These are phyloP conservation scores for Cytospora mali DNA, from an alignment of 2,329 filamentous ascomycete genomes.

Conservation along the genomic window DNA sequence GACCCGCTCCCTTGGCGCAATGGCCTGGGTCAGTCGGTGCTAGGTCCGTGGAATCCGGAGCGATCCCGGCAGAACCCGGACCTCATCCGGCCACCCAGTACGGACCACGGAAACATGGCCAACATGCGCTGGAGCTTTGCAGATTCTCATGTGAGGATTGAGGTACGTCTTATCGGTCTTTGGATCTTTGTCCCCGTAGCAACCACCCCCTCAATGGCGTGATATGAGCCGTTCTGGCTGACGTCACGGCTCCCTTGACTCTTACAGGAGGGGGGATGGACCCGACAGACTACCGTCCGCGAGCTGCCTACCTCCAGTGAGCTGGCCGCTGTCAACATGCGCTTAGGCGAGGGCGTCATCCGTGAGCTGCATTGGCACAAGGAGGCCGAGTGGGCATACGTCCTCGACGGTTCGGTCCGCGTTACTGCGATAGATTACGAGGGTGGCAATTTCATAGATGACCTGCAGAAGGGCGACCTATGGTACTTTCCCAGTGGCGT, in stretches of 20 bases:
- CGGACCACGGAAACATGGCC: conserved; percentile 69
- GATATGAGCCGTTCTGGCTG: not conserved
- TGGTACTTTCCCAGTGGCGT: conserved; percentile 83
- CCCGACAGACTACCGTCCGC: conserved; percentile 69
- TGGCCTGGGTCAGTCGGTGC: conserved; percentile 64
- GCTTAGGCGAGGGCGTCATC: conserved; percentile 71
- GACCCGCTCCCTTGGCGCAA: conserved; percentile 68
- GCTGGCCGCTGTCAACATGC: conserved; percentile 78
- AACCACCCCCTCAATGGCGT: not conserved
- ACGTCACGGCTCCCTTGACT: not conserved
- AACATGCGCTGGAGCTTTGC: conserved; percentile 76
- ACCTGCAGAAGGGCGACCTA: conserved; percentile 73
- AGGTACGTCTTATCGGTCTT: conserved; percentile 47
- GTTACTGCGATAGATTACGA: conserved; percentile 75
- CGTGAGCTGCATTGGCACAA: conserved; percentile 83
- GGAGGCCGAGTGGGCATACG: conserved; percentile 77
- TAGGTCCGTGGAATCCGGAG: conserved; percentile 70
- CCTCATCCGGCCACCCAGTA: conserved; percentile 70
- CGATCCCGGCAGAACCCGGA: conserved; percentile 73
- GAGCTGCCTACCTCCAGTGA: conserved; percentile 69
- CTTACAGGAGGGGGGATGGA: conserved; percentile 72
- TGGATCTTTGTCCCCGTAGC: not conserved
- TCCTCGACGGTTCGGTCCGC: conserved; percentile 70
- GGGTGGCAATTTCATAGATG: conserved; percentile 76
- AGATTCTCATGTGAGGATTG: conserved; percentile 65